Evolutionary conservation across 179 eudicot genomes (phyloP).

Genomic region (Beta lomatogona): DNA sequence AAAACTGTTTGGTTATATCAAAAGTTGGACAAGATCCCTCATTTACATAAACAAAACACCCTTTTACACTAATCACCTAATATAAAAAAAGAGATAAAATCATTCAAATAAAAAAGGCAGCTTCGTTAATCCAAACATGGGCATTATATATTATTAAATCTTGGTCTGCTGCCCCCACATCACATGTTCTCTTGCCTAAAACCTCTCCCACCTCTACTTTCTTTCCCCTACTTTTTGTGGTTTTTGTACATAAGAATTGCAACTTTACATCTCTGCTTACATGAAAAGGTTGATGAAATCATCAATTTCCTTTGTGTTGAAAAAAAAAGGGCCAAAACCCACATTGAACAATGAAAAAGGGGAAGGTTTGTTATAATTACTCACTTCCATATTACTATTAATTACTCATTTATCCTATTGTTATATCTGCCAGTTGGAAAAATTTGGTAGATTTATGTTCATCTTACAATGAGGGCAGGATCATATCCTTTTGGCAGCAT

Average conservation of each 20-base stretch:
- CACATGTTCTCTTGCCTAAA: slow-evolving; percentile 43
- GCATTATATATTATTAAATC: slow-evolving; percentile 41
- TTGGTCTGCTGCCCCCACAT: slow-evolving; percentile 39
- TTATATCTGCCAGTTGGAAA: slow-evolving; percentile 25
- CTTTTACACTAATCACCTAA: background rate
- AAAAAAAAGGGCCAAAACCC: slow-evolving; percentile 25
- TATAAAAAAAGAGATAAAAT: background rate
- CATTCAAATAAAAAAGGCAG: background rate
- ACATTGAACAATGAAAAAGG: slow-evolving; percentile 17
- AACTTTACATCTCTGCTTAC: slow-evolving; percentile 31
- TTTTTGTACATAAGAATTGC: slow-evolving; percentile 18
- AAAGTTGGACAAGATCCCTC: slow-evolving; percentile 21
- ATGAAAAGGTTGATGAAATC: slow-evolving; percentile 31
- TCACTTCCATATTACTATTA: background rate
- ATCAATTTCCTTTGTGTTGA: slow-evolving; percentile 17
- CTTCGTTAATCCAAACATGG: slow-evolving; percentile 34
- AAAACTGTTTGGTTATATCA: slow-evolving; percentile 13
- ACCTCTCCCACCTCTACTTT: slow-evolving; percentile 21
- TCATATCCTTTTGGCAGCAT: slow-evolving; percentile 32
- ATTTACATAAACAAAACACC: slow-evolving; percentile 16
- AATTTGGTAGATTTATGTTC: slow-evolving; percentile 19
- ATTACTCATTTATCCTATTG: background rate
- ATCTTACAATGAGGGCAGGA: slow-evolving; percentile 31
- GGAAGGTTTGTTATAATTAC: slow-evolving; percentile 34
- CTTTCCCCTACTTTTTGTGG: slow-evolving; percentile 13